Evolutionary conservation across 2,329 filamentous ascomycete genomes (phyloP), one percentile per base, ranked within the genome.

Genomic region (Zasmidium cellare): DNA sequence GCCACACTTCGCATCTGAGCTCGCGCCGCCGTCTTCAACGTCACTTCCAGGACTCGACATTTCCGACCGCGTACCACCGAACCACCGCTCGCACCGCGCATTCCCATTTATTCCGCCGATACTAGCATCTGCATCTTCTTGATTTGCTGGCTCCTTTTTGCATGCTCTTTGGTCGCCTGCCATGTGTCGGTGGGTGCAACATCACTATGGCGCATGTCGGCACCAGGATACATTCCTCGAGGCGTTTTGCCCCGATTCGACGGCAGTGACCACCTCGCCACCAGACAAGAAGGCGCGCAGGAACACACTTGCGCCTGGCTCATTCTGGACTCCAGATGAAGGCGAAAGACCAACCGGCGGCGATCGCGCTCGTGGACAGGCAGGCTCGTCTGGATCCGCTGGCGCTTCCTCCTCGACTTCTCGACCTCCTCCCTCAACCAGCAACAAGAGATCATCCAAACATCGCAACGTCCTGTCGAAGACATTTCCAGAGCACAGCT

Each of bases 111-210:
- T 28, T 28, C 25, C 6, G 25, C 25, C 25, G 25, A 28, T 28
- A 28, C 6, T 11, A 28, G 5, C 11, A 5, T 5, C 25, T 6
- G 5, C 11, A 28, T 28, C 25, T 28, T 11, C 25, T 28, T 11
- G 25, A 28, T 28, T 11, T 5, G 25, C 25, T 28, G 25, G 11
- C 25, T 11, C 5, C 11, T 28, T 14, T 41, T 41, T 14, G 35
- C 35, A 41, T 41, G 35, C 3, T 41, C 7, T 41, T 18, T 14
- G 12, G 3, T 41, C 35, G 35, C 35, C 47, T n/a, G 56, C 57
- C 18, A 73, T 73, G 71, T 73, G 71, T 56, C 59, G 59, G 20
- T 72, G 71, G 65, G 62, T 58, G 46, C 70, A 71, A 53, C 60
- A 65, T 62, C 71, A 68, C 60, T 73, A 65, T 56, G 52, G 60